Evolutionary conservation across 2,329 filamentous ascomycete genomes (phyloP), one percentile per base, ranked within the genome.

Genomic region (Penicillium italicum): DNA sequence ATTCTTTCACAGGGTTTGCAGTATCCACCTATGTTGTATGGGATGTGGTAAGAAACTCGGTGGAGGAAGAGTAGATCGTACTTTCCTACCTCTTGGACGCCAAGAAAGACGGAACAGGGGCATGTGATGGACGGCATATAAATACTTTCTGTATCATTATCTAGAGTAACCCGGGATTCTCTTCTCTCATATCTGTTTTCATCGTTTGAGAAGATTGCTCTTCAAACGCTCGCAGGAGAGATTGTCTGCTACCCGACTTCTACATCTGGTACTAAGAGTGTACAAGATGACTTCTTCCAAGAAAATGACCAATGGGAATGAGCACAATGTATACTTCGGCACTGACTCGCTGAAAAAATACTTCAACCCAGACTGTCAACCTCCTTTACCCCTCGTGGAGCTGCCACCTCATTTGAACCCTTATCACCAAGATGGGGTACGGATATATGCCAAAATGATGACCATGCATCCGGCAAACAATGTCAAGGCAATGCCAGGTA

Each of bases 401-500:
- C 71, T 87, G 3, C 84, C 84, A 0, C 74, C 76, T 16, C 71
- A 70, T 11, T 72, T 87, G 33, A 87, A 87, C 56, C 83, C 83
- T 2, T 82, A 79, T 58, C 74, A 78, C 20, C 59, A 77, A 26
- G 78, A 86, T 79, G 81, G 82, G 4, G 80, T 87, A 5, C 78
- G 82, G 11, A 84, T 87, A 50, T 86, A 85, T 59, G 84, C 84
- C 36, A 86, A 87, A 71, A 83, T 87, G 82, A 81, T 87, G 79
- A 83, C 82, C 2, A 81, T 82, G 75, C 82, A 84, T 62, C 84
- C 85, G 0, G 82, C 83, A 4, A 82, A 87, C 58, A 87, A 87
- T 45, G 84, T 87, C 61, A 87, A 87, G 65, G 78, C 80, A 2
- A 78, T 87, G 70, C 84, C 84, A 62, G 70, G 66, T 67, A 62